Conservation (phyloP, 441 rosid genomes). For the Erodium texanum region DNA sequence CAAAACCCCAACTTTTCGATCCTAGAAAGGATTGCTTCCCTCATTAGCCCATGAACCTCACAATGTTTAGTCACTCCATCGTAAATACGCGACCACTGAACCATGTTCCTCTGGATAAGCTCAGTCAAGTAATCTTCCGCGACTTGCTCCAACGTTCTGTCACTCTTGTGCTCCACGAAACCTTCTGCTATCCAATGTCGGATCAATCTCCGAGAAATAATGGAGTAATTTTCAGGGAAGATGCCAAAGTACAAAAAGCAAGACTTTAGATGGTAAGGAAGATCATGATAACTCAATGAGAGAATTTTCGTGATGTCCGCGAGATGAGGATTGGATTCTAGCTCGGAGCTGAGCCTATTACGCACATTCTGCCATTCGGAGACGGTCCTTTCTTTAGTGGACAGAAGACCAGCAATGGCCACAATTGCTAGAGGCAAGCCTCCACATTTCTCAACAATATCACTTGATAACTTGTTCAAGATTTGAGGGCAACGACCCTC, state of each 20-base stretch:
- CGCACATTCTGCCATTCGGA: slow-evolving; percentile 1
- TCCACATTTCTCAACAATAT: slow-evolving; percentile 5
- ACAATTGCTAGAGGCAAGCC: slow-evolving; percentile 16
- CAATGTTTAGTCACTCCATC: not conserved
- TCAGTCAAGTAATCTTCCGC: slow-evolving; percentile 5
- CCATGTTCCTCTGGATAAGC: slow-evolving; percentile 10
- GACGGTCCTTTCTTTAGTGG: not conserved
- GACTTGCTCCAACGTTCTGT: not conserved
- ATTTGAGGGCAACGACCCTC: not conserved
- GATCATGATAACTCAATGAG: not conserved
- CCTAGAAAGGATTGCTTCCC: not conserved
- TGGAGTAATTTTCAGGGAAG: not conserved
- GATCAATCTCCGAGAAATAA: not conserved
- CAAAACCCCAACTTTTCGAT: slow-evolving; percentile 1
- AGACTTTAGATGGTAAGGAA: slow-evolving; percentile 6
- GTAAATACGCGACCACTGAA: not conserved
- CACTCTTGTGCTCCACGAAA: not conserved
- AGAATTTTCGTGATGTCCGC: not conserved
- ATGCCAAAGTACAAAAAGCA: slow-evolving; percentile 8
- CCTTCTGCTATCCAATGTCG: slow-evolving; percentile 9
- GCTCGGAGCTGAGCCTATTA: not conserved
- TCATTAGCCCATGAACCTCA: not conserved
- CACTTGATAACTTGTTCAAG: not conserved
- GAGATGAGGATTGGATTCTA: not conserved
- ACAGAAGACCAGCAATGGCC: slow-evolving; percentile 5